Evolutionary conservation across 257 asterid genomes (phyloP).

Genomic region (Fraxinus americana): DNA sequence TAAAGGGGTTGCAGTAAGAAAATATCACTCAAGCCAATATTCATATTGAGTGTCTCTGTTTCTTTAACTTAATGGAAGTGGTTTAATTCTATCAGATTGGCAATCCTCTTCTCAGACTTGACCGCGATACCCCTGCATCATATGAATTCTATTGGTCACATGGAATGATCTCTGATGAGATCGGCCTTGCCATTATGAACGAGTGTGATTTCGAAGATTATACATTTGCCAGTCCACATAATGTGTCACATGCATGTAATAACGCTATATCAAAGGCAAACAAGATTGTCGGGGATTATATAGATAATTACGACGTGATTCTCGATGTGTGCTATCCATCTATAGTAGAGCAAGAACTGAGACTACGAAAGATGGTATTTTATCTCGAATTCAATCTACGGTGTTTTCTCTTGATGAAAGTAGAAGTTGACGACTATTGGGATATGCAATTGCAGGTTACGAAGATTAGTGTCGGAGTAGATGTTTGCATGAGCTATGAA

Average conservation of each 20-base stretch:
- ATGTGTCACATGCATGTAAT: slow-evolving; percentile 61
- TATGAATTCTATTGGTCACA: slow-evolving; percentile 94
- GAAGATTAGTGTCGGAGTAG: slow-evolving; percentile 79
- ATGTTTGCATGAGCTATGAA: slow-evolving; percentile 87
- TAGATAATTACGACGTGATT: slow-evolving; percentile 81
- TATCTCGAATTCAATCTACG: neutral
- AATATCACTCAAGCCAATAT: slow-evolving; percentile 22
- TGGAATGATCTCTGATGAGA: slow-evolving; percentile 97
- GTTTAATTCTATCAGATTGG: slow-evolving; percentile 65
- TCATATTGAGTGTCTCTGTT: neutral
- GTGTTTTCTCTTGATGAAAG: neutral
- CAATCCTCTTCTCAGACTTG: slow-evolving; percentile 90
- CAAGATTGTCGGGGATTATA: slow-evolving; percentile 66
- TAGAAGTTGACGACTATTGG: neutral
- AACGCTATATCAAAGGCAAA: slow-evolving; percentile 66
- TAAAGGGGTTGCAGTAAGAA: slow-evolving; percentile 84
- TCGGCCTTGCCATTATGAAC: slow-evolving; percentile 67
- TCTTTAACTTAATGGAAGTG: neutral
- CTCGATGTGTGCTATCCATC: slow-evolving; percentile 96
- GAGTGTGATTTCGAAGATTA: slow-evolving; percentile 91
- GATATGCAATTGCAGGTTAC: slow-evolving; percentile 63
- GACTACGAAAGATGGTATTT: slow-evolving; percentile 72
- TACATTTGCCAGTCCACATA: slow-evolving; percentile 70
- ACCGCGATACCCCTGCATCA: slow-evolving; percentile 81
- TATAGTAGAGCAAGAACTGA: slow-evolving; percentile 85